Conservation (phyloP, 139 green algal species). For the Pseudopediastrum boryanum region DNA sequence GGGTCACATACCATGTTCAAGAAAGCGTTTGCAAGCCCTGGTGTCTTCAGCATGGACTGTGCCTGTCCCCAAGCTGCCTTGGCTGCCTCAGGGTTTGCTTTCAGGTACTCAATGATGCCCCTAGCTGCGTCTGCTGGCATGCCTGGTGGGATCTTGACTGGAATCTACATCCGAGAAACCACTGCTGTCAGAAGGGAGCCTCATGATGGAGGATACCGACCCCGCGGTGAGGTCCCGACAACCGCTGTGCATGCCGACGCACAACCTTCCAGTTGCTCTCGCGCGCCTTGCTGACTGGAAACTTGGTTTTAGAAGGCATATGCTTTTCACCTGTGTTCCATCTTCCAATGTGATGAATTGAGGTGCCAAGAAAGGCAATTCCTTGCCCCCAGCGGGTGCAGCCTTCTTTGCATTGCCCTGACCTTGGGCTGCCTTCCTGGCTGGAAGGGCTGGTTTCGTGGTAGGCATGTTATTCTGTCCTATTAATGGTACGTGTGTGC, state of each 20-base stretch:
- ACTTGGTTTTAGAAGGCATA: not conserved
- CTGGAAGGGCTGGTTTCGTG: constrained; percentile 15
- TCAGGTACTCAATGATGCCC: constrained; percentile 66
- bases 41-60: constrained; percentile 49
- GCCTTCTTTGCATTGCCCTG: not conserved
- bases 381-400: not conserved
- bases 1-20: too few species aligned
- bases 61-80: constrained; percentile 56
- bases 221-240: not conserved
- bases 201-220: not conserved
- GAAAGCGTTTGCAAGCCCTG: constrained; percentile 55
- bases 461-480: not conserved
- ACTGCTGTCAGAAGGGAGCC: not conserved
- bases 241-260: not conserved
- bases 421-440: constrained; percentile 16
- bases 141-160: constrained; percentile 53
- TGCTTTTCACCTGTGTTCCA: constrained; percentile 42
- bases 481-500: too few species aligned
- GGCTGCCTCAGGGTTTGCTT: constrained; percentile 66
- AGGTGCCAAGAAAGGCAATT: constrained; percentile 40
- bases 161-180: constrained; percentile 36
- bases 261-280: constrained; percentile 18
- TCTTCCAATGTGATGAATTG: constrained; percentile 54
- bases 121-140: constrained; percentile 51
- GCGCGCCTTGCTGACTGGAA: not conserved